Percentiles rank a stretch among this genome's conserved stretches.
phyloP scores from a whole-genome alignment of 306 rosid genomes.

The Dalbergia cochinchinensis region DNA sequence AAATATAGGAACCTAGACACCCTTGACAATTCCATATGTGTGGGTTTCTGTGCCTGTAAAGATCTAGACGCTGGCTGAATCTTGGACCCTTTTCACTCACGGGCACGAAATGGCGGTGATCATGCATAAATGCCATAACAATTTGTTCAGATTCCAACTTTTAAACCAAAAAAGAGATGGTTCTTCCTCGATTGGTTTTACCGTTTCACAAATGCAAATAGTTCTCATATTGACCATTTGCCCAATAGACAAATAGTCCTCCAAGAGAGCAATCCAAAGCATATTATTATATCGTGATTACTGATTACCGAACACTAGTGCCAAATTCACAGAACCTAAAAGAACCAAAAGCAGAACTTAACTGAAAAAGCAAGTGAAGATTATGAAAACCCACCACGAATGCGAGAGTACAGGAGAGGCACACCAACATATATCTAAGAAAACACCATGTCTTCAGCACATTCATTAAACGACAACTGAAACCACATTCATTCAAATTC shows the following conservation, averaged over 20 bases:
- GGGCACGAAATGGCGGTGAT: no score
- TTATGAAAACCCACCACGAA: slow-evolving; percentile 36
- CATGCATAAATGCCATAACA: no score
- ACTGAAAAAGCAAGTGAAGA: neutral
- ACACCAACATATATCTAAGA: slow-evolving; percentile 46
- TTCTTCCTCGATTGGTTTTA: no score
- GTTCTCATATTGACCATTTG: neutral
- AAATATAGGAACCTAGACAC: no score
- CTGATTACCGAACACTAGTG: neutral
- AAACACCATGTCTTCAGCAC: slow-evolving; percentile 1
- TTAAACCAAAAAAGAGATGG: no score
- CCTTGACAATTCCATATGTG: no score
- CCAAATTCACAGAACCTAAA: neutral
- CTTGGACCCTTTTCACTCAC: no score
- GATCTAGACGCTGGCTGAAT: no score
- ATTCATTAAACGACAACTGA: slow-evolving; percentile 15
- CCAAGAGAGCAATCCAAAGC: neutral
- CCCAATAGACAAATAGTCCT: neutral
- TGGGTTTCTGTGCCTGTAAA: no score
- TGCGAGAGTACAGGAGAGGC: slow-evolving; percentile 44
- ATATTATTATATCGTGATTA: neutral
- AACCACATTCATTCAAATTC: slow-evolving; percentile 47
- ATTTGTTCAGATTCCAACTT: no score
- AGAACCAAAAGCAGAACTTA: slow-evolving; percentile 3
- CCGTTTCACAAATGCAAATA: no score